A percentile compares a stretch with the other conserved stretches of the same genome.
These are phyloP conservation scores for Mycena galopus DNA, from an alignment of 768 basidiomycete genomes.

Conservation along the genomic window DNA sequence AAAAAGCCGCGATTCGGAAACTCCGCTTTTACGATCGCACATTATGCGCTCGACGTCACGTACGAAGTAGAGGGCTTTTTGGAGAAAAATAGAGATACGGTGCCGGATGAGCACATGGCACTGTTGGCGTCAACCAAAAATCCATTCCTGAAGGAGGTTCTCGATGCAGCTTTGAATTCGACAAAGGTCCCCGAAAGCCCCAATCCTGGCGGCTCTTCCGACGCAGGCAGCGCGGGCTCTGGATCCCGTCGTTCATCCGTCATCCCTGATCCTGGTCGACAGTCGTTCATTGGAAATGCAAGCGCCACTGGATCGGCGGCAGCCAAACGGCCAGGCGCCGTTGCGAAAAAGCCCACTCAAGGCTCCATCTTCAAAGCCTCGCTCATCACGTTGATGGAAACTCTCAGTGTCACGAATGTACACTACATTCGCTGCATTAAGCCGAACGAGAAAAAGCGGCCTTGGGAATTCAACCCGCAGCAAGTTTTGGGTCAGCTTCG, in stretches of 20 bases:
- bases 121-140: conserved; percentile 91
- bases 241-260: conserved; percentile 86
- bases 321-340: conserved; percentile 73
- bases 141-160: conserved; percentile 92
- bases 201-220: conserved; percentile 76
- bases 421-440: conserved; percentile 99
- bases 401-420: conserved; percentile 96
- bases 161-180: conserved; percentile 89
- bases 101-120: conserved; percentile 97
- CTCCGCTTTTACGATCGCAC: conserved; percentile 96
- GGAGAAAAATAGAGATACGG: conserved; percentile 99
- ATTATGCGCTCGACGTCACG: conserved; percentile 98
- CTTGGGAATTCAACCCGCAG: conserved; percentile 97
- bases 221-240: conserved; percentile 80
- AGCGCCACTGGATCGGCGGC: conserved; percentile 48
- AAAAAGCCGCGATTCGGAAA: conserved; percentile 99
- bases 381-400: conserved; percentile 94
- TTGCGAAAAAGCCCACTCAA: conserved; percentile 93
- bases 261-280: conserved; percentile 89
- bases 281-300: conserved; percentile 68
- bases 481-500: conserved; percentile 95
- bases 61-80: conserved; percentile 99
- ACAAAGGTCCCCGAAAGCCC: conserved; percentile 76
- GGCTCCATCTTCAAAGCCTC: conserved; percentile 99
- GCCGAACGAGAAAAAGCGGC: conserved; percentile 95